Evolutionary conservation across 2,329 filamentous ascomycete species (phyloP).

Genomic region (Monosporascus sp.): DNA sequence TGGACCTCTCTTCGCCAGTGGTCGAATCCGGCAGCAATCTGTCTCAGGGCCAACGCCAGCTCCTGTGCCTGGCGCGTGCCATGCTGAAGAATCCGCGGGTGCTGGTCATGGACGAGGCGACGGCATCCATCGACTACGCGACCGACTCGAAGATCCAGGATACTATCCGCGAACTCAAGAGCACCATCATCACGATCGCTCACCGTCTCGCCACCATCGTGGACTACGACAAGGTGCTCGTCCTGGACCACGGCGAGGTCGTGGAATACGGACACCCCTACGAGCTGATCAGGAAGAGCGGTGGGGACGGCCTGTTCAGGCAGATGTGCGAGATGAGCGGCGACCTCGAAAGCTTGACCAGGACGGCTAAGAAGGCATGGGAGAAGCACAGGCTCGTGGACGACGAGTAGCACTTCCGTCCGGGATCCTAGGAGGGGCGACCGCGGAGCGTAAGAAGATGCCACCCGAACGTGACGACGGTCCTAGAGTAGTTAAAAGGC

Average conservation of each 20-base stretch:
- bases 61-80: conserved; percentile 87
- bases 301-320: conserved; percentile 57
- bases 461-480: background rate
- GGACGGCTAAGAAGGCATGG: conserved; percentile 50
- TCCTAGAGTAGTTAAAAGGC: background rate
- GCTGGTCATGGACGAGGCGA: conserved; percentile 98
- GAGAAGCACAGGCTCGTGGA: conserved; percentile 34
- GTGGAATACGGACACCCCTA: conserved; percentile 90
- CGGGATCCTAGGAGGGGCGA: background rate
- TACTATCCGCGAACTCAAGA: conserved; percentile 86
- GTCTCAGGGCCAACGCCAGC: conserved; percentile 91
- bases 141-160: conserved; percentile 96
- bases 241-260: conserved; percentile 82
- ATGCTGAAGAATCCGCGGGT: conserved; percentile 88
- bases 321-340: conserved; percentile 63
- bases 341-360: conserved; percentile 45
- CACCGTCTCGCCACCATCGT: conserved; percentile 95
- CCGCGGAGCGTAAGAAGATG: background rate
- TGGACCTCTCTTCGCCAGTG: conserved; percentile 76
- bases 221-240: conserved; percentile 95
- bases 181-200: conserved; percentile 94
- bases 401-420: conserved; percentile 24
- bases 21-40: conserved; percentile 90
- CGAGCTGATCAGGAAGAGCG: conserved; percentile 67
- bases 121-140: conserved; percentile 92